A percentile compares a stretch with the other conserved stretches of the same genome.
Evolutionary conservation across 192 early-diverging fungal genomes (phyloP).

Genomic region (Glomus cerebriforme): DNA sequence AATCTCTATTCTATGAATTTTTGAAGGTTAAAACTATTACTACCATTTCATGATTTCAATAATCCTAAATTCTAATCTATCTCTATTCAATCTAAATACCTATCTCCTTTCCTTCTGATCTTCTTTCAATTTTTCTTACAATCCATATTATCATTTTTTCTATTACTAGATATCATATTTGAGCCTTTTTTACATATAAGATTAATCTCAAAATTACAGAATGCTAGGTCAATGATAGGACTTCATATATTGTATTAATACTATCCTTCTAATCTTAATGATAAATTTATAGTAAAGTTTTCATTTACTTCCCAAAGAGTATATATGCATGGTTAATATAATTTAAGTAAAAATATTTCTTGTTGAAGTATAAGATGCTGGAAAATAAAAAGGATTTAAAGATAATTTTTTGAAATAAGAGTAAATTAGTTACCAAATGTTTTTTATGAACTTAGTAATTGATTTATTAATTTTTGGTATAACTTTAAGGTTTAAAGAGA

Average conservation of each 20-base stretch:
- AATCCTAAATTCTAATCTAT: conserved; percentile 15
- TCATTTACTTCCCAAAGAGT: conserved; percentile 14
- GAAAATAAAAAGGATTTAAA: not conserved
- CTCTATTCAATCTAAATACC: conserved; percentile 17
- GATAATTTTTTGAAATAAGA: not conserved
- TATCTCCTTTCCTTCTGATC: conserved; percentile 23
- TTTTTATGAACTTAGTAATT: not conserved
- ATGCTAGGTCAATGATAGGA: conserved; percentile 12
- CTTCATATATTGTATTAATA: not conserved
- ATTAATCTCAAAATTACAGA: conserved; percentile 15
- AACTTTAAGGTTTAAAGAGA: not conserved
- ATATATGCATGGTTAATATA: conserved; percentile 28
- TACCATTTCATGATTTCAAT: not conserved
- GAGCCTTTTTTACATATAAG: not conserved
- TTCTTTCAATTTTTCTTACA: conserved; percentile 5
- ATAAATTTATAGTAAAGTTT: conserved; percentile 1
- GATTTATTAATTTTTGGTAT: not conserved
- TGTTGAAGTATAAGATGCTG: not conserved
- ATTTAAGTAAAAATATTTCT: conserved; percentile 26
- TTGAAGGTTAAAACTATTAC: too few relatives aligned
- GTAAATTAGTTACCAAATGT: not conserved
- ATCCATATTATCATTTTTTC: not conserved
- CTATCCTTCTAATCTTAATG: conserved; percentile 13
- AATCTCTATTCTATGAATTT: too few relatives aligned
- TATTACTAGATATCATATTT: not conserved